Percentiles rank a stretch among this genome's conserved stretches.
phyloP scores from a whole-genome alignment of 2,329 filamentous ascomycete genomes.

The Epichloe gansuensis region DNA sequence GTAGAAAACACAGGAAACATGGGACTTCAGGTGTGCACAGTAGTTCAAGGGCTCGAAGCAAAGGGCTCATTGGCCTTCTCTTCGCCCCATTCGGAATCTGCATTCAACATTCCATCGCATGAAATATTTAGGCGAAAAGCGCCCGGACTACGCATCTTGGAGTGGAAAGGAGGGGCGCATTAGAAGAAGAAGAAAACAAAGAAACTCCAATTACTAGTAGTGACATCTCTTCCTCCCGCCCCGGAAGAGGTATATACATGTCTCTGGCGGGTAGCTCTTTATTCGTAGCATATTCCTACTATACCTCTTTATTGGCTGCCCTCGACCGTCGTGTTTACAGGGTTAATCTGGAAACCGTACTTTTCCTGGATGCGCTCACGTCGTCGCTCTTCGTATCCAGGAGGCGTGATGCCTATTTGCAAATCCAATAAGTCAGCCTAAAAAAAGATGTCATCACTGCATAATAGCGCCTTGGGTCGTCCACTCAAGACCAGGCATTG shows the following conservation, averaged over 20 bases:
- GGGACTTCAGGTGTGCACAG: no score
- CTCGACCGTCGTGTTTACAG: slow-evolving; percentile 42
- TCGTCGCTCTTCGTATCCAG: slow-evolving; percentile 77
- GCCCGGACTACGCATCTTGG: not conserved
- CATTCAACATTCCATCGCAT: no score
- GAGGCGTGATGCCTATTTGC: slow-evolving; percentile 59
- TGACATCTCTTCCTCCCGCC: slow-evolving; percentile 17
- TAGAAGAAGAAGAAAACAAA: slow-evolving; percentile 5
- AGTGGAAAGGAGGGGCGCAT: not conserved
- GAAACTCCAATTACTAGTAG: slow-evolving; percentile 5
- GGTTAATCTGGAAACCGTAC: slow-evolving; percentile 76
- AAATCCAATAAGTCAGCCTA: not conserved
- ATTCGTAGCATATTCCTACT: not conserved
- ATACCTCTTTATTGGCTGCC: slow-evolving; percentile 23
- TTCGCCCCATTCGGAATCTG: no score
- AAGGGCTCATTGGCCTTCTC: no score
- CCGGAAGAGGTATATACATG: slow-evolving; percentile 26
- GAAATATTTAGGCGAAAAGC: no score
- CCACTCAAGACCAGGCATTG: not conserved
- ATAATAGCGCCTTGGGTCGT: not conserved
- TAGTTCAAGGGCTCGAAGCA: no score
- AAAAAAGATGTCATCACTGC: no score
- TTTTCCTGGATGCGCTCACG: slow-evolving; percentile 70
- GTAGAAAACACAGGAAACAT: no score
- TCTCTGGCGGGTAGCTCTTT: slow-evolving; percentile 1